Base-by-base conservation (phyloP, 2,329 filamentous ascomycete species). In the Fusarium tricinctum region DNA sequence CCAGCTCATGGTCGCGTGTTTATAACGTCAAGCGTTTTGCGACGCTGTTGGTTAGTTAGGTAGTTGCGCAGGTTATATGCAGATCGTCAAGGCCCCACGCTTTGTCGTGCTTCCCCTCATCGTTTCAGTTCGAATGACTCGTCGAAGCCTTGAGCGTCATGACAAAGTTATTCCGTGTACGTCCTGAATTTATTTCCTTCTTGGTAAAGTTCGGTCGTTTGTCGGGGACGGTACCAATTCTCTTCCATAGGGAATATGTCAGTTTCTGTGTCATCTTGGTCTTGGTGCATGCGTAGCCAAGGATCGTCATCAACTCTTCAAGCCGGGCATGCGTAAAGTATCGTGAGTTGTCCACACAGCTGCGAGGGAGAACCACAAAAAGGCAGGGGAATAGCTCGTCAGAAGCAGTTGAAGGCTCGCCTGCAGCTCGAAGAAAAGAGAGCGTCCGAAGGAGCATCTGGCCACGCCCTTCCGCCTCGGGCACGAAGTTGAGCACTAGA, bases 401-500 rank as follows among this genome's bases (percentile, higher is more conserved):
- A 20, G 76, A 62, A 39, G 68, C 63, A 22, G 61, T 51, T 23
- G 57, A 23, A 8, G 19, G 33, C 12, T 63, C 59, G 30, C 51
- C 39, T 28, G 72, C 66, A 42, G 67, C 38, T 44, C 80, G 86
- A 44, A 97, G 81, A 75, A 97, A 97, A 20, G 86, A 80, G 15
- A 91, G 84, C 33, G 91, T 94, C 40, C 92, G 88, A 52, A 86
- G 84, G 53, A 99, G 86, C 96, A 99, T 99, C 59, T 92, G 87
- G 3, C 96, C 96, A 72, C 94, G 87, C 6, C 85, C 86, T 32
- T 81, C 80, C 5, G 93, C 86, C 70, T 94, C 90, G 0, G 95
- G 92, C 5, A 98, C 94, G 75, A 94, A 99, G 78, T 99, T 99
- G 66, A 99, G 84, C 7, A 99, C 96, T 53, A 99, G 82, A 10